These are phyloP conservation scores for Penicillium daleae DNA, from an alignment of 495 filamentous ascomycete species.

Conservation along the genomic window DNA sequence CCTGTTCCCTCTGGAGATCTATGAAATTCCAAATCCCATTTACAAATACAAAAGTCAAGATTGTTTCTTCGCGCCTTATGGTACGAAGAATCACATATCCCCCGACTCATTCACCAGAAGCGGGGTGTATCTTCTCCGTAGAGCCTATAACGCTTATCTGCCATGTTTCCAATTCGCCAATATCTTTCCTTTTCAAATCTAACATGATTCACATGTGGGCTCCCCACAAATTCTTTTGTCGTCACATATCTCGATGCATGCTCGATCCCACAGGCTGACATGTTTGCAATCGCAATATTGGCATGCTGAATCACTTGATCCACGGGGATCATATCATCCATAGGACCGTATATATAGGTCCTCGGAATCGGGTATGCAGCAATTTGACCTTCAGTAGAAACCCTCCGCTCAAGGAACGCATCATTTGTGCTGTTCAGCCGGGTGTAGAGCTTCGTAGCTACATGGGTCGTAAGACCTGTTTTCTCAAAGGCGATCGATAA, in stretches of 20 bases:
- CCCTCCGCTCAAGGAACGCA: background rate
- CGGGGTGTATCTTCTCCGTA: background rate
- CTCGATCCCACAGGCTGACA: background rate
- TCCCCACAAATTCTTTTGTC: background rate
- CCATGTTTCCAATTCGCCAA: background rate
- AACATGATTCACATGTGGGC: background rate
- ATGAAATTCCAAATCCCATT: too few species aligned
- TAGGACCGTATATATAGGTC: background rate
- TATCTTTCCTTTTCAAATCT: background rate
- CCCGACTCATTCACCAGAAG: too few species aligned
- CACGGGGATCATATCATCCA: background rate
- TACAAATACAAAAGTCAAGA: too few species aligned
- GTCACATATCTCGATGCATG: background rate
- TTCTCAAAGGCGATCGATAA: background rate
- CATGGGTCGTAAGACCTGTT: background rate
- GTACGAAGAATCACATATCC: too few species aligned
- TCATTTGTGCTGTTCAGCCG: background rate
- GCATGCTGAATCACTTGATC: background rate
- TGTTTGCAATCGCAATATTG: background rate
- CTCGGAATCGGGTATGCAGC: background rate
- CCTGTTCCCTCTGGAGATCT: too few species aligned
- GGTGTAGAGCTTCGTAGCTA: background rate
- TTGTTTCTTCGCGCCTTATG: too few species aligned
- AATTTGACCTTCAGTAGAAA: background rate
- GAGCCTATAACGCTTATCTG: background rate